Conservation (phyloP, 2,329 filamentous ascomycete genomes). For the Fusarium gaditjirri region DNA sequence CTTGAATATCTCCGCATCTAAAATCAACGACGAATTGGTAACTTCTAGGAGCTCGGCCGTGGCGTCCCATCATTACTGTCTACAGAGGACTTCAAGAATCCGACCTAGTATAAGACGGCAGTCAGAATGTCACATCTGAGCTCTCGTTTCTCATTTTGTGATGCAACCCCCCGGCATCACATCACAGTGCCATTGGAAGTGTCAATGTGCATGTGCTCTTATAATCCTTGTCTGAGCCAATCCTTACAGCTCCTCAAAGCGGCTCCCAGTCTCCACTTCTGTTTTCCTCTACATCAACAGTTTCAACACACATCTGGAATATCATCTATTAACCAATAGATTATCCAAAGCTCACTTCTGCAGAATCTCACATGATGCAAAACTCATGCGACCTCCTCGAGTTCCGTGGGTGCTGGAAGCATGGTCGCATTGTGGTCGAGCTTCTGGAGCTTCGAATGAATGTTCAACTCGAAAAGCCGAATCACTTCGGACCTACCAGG, state of each 20-base stretch:
- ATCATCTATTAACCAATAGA: conserved; percentile 28
- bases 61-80: conserved; percentile 24
- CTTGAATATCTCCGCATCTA: conserved; percentile 12
- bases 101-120: conserved; percentile 32
- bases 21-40: conserved; percentile 7
- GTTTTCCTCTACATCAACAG: conserved; percentile 26
- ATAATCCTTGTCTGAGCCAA: conserved; percentile 33
- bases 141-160: conserved; percentile 34
- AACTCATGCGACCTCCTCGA: conserved; percentile 43
- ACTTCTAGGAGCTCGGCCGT: conserved; percentile 21
- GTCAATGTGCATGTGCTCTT: conserved; percentile 20
- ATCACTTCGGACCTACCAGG: conserved; percentile 19
- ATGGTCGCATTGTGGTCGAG: conserved; percentile 27
- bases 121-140: conserved; percentile 36
- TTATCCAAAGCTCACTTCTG: conserved; percentile 18
- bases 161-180: conserved; percentile 34
- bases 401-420: conserved; percentile 36
- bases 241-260: conserved; percentile 20
- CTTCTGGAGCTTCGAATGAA: conserved; percentile 23
- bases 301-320: conserved; percentile 23
- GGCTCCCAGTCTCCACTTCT: conserved; percentile 20
- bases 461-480: conserved; percentile 21
- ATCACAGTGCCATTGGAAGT: conserved; percentile 32
- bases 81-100: conserved; percentile 3
- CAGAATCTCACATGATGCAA: conserved; percentile 44